Base-by-base conservation (phyloP, 1,284 basidiomycete species). In the Butyriboletus appendiculatus region DNA sequence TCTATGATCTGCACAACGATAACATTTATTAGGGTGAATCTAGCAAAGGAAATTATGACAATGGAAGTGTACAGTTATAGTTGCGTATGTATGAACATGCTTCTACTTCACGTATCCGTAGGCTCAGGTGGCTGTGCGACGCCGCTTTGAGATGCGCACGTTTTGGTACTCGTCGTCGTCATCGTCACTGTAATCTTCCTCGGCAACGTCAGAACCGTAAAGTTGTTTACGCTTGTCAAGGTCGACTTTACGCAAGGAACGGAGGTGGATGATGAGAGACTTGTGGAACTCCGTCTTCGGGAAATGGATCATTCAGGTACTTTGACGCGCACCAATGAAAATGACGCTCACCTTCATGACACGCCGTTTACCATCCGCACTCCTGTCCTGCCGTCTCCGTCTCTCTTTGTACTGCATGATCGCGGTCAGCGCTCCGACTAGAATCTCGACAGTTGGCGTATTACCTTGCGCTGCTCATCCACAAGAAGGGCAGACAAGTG, bases 381-480 rank as follows among this genome's bases (percentile, higher is more conserved):
- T 67, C 54, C 75, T 78, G 58, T 85, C 83, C 24, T 76, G 60
- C n/a, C 71, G 74, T 62, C 78, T 82, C 72, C 83, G 87, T 62
- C 78, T 76, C 59, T 84, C 81, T 53, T 81, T 84, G 61, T 81
- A 81, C 86, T 90, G 39, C n/a, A 57, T 30, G 49, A 52, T 30
- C 43, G 22, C 28, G 24, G 43, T 58, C 58, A 64, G 51, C 38
- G 40, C 33, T 18, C 39, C 11, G 45, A 37, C 22, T 4, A 28
- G 15, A 48, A 53, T 22, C 43, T 52, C 40, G 44, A 41, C 7
- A 37, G 11, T 18, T 5, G 18, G 20, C 33, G 15, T 9, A 67
- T 53, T 53, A 88, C 87, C 79, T 87, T 88, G 58, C 79, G 78
- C 58, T 84, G 81, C 62, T 90, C 88, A 37, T 80, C 77, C 65